A percentile compares a stretch with the other conserved stretches of the same genome.
Evolutionary conservation across 2,329 filamentous ascomycete genomes (phyloP).

Genomic region (Waltergamsia citrina): DNA sequence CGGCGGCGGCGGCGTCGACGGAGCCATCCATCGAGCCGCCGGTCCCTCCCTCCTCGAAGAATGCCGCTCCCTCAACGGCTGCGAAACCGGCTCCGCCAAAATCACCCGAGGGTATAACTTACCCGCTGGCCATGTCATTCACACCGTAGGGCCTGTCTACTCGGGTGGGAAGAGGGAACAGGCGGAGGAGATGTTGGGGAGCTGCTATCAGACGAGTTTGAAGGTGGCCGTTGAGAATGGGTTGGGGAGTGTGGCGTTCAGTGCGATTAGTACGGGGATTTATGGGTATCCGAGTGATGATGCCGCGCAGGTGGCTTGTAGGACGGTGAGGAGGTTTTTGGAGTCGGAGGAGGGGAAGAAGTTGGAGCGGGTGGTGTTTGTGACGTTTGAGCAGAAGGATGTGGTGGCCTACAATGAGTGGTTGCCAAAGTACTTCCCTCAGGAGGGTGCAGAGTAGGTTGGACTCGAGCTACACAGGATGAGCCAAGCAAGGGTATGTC

Average conservation of each 20-base stretch:
- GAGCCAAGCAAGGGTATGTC: too few relatives aligned
- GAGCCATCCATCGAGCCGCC: constrained; percentile 77
- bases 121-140: constrained; percentile 72
- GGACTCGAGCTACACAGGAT: too few relatives aligned
- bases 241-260: constrained; percentile 70
- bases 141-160: constrained; percentile 84
- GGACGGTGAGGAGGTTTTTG: constrained; percentile 46
- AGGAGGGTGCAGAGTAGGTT: too few relatives aligned
- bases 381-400: constrained; percentile 74
- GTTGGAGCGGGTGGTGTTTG: constrained; percentile 72
- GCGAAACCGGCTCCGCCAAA: constrained; percentile 68
- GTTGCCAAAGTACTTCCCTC: constrained; percentile 38
- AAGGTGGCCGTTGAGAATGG: constrained; percentile 59
- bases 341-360: constrained; percentile 32
- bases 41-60: constrained; percentile 59
- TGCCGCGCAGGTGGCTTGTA: constrained; percentile 64
- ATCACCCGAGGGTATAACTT: constrained; percentile 72
- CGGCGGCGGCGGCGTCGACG: constrained; percentile 86
- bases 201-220: constrained; percentile 64
- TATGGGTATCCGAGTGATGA: constrained; percentile 75
- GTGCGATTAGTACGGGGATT: constrained; percentile 76
- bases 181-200: constrained; percentile 37
- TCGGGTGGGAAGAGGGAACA: constrained; percentile 9
- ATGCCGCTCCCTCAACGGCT: constrained; percentile 64
- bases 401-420: constrained; percentile 58